These are phyloP conservation scores for Colletotrichum coccodes DNA, from an alignment of 2,329 filamentous ascomycete genomes.

Conservation along the genomic window DNA sequence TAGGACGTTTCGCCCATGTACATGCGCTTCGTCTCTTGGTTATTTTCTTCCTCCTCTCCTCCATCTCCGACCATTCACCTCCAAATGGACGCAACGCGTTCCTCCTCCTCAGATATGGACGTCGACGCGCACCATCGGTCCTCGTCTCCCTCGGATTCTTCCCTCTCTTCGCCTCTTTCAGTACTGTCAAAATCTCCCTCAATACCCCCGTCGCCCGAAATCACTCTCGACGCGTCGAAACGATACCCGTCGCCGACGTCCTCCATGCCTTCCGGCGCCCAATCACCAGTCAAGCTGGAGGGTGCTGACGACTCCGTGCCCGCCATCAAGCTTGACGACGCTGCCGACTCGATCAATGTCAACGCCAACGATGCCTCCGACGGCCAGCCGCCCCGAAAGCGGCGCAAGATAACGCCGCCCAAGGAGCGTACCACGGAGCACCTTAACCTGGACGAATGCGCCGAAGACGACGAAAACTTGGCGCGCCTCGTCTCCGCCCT, in stretches of 20 bases:
- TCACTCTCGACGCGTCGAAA: constrained; percentile 47
- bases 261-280: constrained; percentile 56
- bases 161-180: constrained; percentile 65
- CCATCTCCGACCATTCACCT: constrained; percentile 19
- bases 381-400: constrained; percentile 78
- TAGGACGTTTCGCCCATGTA: constrained; percentile 28
- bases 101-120: constrained; percentile 26
- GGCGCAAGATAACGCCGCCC: constrained; percentile 71
- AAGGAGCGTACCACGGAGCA: constrained; percentile 82
- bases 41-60: constrained; percentile 10
- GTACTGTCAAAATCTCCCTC: constrained; percentile 64
- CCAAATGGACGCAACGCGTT: constrained; percentile 24
- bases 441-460: constrained; percentile 72
- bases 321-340: constrained; percentile 40
- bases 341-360: constrained; percentile 33
- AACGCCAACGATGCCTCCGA: constrained; percentile 66
- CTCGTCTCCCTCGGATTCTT: constrained; percentile 45
- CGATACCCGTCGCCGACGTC: constrained; percentile 63
- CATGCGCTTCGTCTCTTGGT: constrained; percentile 9
- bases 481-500: constrained; percentile 78
- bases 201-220: constrained; percentile 54
- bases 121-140: constrained; percentile 19
- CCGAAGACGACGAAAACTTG: constrained; percentile 64
- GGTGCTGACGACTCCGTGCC: constrained; percentile 44
- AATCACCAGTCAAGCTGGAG: constrained; percentile 60